phyloP scores from a whole-genome alignment of 2,329 filamentous ascomycete species.

The Tolypocladium album region DNA sequence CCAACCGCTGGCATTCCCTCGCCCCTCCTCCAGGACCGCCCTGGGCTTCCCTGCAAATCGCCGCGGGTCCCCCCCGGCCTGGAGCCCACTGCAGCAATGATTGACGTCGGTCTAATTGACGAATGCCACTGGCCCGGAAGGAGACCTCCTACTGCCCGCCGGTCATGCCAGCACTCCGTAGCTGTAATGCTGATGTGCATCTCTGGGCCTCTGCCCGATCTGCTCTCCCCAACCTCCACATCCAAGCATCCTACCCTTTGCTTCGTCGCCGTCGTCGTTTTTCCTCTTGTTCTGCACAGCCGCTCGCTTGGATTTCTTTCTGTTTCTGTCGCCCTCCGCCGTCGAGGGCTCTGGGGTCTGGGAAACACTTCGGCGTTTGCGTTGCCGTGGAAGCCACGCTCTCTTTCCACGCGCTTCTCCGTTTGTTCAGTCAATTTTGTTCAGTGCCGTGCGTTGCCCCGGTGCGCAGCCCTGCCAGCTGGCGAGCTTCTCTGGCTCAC shows the following conservation, averaged over 20 bases:
- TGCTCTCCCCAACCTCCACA: slow-evolving; percentile 5
- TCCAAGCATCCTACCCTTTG: slow-evolving; percentile 6
- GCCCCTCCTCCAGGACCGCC: not conserved
- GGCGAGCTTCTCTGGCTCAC: not conserved
- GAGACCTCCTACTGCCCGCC: not conserved
- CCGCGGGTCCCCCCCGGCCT: not conserved
- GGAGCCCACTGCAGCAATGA: not conserved
- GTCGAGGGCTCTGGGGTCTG: not conserved
- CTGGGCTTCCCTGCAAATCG: slow-evolving; percentile 2
- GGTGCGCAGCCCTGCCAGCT: not conserved
- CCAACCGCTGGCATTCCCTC: slow-evolving; percentile 6
- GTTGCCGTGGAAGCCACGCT: not conserved
- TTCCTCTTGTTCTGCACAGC: slow-evolving; percentile 4
- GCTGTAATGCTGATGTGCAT: not conserved
- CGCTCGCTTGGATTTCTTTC: slow-evolving; percentile 5
- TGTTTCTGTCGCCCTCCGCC: not conserved
- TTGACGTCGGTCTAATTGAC: not conserved
- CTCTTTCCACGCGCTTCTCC: not conserved
- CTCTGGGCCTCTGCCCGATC: not conserved
- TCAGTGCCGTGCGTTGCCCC: not conserved
- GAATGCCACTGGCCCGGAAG: not conserved
- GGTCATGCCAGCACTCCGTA: not conserved
- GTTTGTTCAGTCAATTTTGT: not conserved
- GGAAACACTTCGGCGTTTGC: not conserved
- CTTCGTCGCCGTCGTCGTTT: not conserved